Evolutionary conservation across 2,329 filamentous ascomycete species (phyloP).

Genomic region (Aspergillus fijiensis): DNA sequence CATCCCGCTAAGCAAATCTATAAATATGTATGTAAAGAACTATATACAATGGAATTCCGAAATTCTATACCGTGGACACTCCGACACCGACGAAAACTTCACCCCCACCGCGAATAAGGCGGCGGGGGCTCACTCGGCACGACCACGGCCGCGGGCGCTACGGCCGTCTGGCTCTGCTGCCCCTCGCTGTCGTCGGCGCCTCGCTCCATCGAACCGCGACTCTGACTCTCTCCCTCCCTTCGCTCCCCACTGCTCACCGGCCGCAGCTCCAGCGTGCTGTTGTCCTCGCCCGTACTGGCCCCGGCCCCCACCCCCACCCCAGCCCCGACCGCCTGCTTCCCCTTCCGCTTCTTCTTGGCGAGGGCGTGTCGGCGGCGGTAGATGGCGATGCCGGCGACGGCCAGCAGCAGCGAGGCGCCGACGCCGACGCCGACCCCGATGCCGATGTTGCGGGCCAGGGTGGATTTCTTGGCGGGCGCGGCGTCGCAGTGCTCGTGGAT

Average conservation of each 20-base stretch:
- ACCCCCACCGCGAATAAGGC: not conserved
- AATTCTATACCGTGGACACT: too few relatives aligned
- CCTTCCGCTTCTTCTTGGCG: not conserved
- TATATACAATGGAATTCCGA: too few relatives aligned
- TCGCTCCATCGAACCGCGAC: too few relatives aligned
- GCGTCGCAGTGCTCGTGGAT: not conserved
- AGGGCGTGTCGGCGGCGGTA: not conserved
- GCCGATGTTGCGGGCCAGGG: not conserved
- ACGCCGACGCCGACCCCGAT: not conserved
- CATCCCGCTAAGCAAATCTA: too few relatives aligned
- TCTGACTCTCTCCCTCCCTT: too few relatives aligned
- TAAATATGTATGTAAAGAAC: too few relatives aligned
- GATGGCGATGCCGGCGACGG: not conserved
- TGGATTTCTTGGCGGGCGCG: not conserved
- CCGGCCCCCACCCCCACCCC: not conserved
- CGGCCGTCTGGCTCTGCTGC: too few relatives aligned
- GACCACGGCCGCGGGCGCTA: not conserved
- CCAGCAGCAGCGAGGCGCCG: not conserved
- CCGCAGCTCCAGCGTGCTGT: not conserved
- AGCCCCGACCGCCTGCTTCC: not conserved
- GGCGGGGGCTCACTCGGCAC: not conserved
- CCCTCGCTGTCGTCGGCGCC: not conserved
- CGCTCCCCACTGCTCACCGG: not conserved
- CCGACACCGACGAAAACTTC: too few relatives aligned
- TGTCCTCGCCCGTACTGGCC: not conserved